Base-by-base conservation (phyloP, 805 yeast genomes). In the Candida argentea region DNA sequence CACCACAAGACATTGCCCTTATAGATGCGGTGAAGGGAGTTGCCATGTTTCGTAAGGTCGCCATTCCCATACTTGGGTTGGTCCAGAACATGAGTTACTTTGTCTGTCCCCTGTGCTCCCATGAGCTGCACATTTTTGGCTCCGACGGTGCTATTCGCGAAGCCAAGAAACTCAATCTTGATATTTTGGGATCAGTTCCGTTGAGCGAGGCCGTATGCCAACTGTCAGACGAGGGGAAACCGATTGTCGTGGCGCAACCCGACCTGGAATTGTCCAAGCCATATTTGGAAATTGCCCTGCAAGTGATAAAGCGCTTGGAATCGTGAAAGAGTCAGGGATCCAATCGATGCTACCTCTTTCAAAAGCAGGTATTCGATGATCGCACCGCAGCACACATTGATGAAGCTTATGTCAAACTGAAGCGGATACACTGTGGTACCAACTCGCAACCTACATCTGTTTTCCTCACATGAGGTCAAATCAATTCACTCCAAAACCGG, bases 1-100 rank as follows among this genome's bases (percentile, higher is more conserved):
- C 94, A 1, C 89, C 93, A 0, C 94, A 84, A 48, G 94, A 84
- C 38, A 70, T 84, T 22, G 94, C 94, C 0, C 50, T 83, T 15
- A 64, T 77, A 5, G 94, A 84, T 46, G 93, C 84, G 0, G 70
- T 74, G 13, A 76, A 84, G 38, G 94, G 94, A 0, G 70, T 83
- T 7, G 61, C 80, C 7, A 76, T 84, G 89, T 83, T 79, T 48
- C 52, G 70, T 4, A 79, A 78, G 38, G 80, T 82, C 22, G 52
- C 69, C 12, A 71, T 80, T 7, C 93, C 91, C 0, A 66, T 84
- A 0, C 40, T 79, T 16, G 94, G 94, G 0, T 46, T 83, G 36
- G 84, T 84, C 1, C 83, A 83, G 42, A 84, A 84, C 45, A 84
- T 84, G 94, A 77, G 89, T 38, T 68, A 68, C 37, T 82, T 64